These are phyloP conservation scores for Talaromyces trachyspermus DNA, from an alignment of 495 filamentous ascomycete species.

Conservation along the genomic window DNA sequence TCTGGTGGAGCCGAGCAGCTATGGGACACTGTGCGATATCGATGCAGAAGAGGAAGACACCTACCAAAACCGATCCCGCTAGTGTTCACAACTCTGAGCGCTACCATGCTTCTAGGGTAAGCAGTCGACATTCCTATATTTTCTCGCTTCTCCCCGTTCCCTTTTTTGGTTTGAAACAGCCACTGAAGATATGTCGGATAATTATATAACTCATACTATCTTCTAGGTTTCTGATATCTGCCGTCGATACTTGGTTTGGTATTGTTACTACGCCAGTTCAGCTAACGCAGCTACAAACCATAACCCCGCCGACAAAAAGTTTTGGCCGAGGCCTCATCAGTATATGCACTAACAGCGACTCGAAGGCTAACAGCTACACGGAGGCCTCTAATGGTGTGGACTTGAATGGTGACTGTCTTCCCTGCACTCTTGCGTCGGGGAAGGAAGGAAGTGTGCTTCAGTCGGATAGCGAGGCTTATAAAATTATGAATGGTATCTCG, in stretches of 20 bases:
- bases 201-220: constrained; percentile 1
- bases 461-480: neutral
- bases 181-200: neutral
- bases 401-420: constrained; percentile 1
- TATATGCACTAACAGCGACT: neutral
- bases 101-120: constrained; percentile 3
- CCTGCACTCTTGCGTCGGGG: neutral
- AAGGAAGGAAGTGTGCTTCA: constrained; percentile 3
- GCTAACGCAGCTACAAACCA: neutral
- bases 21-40: constrained; percentile 4
- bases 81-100: constrained; percentile 3
- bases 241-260: constrained; percentile 2
- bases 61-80: neutral
- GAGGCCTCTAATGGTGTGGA: neutral
- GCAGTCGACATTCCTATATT: neutral
- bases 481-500: neutral
- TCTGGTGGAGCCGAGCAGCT: constrained; percentile 6
- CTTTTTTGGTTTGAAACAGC: neutral
- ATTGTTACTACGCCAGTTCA: constrained; percentile 3
- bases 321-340: constrained; percentile 1
- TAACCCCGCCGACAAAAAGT: neutral
- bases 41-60: constrained; percentile 4
- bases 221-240: constrained; percentile 1
- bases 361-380: neutral
- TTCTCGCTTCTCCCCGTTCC: neutral